Base-by-base conservation (phyloP, 306 rosid species). In the Abrus precatorius region DNA sequence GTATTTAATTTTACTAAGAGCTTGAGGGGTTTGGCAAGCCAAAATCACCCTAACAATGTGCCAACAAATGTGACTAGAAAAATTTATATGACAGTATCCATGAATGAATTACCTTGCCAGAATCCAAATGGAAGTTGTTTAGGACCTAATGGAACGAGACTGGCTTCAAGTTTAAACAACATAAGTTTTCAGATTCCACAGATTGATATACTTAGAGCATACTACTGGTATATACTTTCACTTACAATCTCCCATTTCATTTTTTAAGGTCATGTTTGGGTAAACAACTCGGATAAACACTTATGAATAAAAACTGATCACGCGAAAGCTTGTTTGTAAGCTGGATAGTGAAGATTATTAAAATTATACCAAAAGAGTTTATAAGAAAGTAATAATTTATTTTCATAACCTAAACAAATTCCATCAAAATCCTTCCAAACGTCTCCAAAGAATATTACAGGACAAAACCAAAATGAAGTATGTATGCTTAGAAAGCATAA, bases 141-240 rank as follows among this genome's bases (percentile, higher is more conserved):
- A 11, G 67, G 67, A 60, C 67, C 67, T 60, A 60, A 60, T 5
- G 67, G 67, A 60, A 60, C 14, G 0, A 60, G 67, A 32, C 7
- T 33, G 33, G 67, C 67, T 60, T 60, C 67, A 32, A 60, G 43
- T 9, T 10, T 60, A 32, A 60, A 9, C 67, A 33, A 60, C 11
- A 32, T 60, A 32, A 60, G 67, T 60, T 60, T 60, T 33, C 67
- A 60, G 43, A 32, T 11, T 20, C 67, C 67, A 60, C 67, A 60
- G 43, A 60, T 60, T 60, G 43, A 60, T 60, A 32, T 60, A 10
- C 67, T 32, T 1, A 20, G 32, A 33, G 67, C 67, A 32, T 60
- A 60, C 67, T 60, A 60, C 44, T 4, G 67, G 67, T 60, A 32
- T 32, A 32, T 60, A 33, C 9, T 32, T 60, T 60, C 27, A 60